These are phyloP conservation scores for Porogramme epimiltina DNA, from an alignment of 1,284 basidiomycete species.

Conservation along the genomic window DNA sequence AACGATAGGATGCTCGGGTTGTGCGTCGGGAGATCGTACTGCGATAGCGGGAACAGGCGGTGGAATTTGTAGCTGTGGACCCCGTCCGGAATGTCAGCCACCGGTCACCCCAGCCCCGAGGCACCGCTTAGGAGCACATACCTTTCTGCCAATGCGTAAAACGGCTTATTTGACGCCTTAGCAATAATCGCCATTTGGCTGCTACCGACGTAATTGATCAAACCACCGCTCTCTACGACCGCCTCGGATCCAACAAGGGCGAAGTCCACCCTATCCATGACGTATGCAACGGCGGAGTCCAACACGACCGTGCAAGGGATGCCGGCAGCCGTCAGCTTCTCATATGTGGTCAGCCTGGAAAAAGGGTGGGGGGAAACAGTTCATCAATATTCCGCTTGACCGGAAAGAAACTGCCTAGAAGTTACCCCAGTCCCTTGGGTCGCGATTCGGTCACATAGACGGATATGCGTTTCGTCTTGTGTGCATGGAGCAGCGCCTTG, in stretches of 20 bases:
- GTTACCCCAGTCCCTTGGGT: slow-evolving; percentile 79
- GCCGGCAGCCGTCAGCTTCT: slow-evolving; percentile 80
- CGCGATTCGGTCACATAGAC: slow-evolving; percentile 98
- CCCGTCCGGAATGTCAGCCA: slow-evolving; percentile 24
- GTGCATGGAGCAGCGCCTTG: slow-evolving; percentile 87
- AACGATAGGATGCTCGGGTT: slow-evolving; percentile 73
- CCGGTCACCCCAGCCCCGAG: slow-evolving; percentile 11
- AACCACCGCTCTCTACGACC: slow-evolving; percentile 91
- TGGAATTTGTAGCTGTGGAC: slow-evolving; percentile 91
- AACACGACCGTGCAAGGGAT: slow-evolving; percentile 95
- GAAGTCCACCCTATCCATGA: slow-evolving; percentile 92
- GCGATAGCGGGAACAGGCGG: slow-evolving; percentile 93
- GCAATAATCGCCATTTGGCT: slow-evolving; percentile 97
- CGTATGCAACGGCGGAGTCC: slow-evolving; percentile 95
- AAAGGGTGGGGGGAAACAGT: not conserved
- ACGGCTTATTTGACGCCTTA: slow-evolving; percentile 92
- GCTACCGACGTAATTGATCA: slow-evolving; percentile 90
- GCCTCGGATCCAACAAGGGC: slow-evolving; percentile 97
- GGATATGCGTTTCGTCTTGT: slow-evolving; percentile 90
- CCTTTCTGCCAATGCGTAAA: slow-evolving; percentile 97
- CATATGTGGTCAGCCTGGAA: slow-evolving; percentile 85
- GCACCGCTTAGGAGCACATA: slow-evolving; percentile 34
- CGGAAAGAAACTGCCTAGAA: slow-evolving; percentile 26
- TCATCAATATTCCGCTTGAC: slow-evolving; percentile 7
- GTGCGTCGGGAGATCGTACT: slow-evolving; percentile 93